phyloP scores from a whole-genome alignment of 2,329 filamentous ascomycete genomes.

The Nothophaeocryptopus gaeumannii region DNA sequence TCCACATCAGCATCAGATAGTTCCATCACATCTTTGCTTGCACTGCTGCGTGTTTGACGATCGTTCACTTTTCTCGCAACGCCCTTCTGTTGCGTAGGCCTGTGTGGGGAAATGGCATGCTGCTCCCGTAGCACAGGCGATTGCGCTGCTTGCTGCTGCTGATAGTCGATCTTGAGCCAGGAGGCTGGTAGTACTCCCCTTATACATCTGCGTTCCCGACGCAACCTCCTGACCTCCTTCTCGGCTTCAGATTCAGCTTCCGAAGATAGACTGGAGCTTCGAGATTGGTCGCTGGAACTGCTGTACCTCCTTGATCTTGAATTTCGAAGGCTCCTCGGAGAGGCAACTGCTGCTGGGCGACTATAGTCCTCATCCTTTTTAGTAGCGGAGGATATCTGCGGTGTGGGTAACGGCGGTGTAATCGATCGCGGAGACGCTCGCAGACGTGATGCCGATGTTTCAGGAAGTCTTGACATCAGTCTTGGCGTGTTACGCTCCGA shows the following conservation, averaged over 20 bases:
- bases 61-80: conserved; percentile 22
- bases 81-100: conserved; percentile 28
- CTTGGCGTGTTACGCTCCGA: too few relatives aligned
- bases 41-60: conserved; percentile 8
- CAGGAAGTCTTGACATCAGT: too few relatives aligned
- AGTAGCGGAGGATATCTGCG: too few relatives aligned
- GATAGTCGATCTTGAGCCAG: conserved; percentile 48
- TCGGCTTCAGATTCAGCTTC: conserved; percentile 21
- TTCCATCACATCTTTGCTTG: not conserved
- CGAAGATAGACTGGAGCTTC: not conserved
- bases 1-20: conserved; percentile 34
- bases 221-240: conserved; percentile 28
- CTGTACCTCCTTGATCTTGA: too few relatives aligned
- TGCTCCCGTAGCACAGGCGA: conserved; percentile 1
- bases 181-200: conserved; percentile 51
- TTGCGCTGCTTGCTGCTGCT: conserved; percentile 24
- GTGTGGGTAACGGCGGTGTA: too few relatives aligned
- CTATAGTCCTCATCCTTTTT: too few relatives aligned
- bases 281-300: too few relatives aligned
- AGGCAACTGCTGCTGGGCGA: not conserved
- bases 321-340: not conserved
- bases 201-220: conserved; percentile 41
- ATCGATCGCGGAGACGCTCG: too few relatives aligned
- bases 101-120: conserved; percentile 14
- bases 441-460: too few relatives aligned